Evolutionary conservation across 495 filamentous ascomycete genomes (phyloP), one percentile per base, ranked within the genome.

Genomic region (Penicilliopsis zonata): DNA sequence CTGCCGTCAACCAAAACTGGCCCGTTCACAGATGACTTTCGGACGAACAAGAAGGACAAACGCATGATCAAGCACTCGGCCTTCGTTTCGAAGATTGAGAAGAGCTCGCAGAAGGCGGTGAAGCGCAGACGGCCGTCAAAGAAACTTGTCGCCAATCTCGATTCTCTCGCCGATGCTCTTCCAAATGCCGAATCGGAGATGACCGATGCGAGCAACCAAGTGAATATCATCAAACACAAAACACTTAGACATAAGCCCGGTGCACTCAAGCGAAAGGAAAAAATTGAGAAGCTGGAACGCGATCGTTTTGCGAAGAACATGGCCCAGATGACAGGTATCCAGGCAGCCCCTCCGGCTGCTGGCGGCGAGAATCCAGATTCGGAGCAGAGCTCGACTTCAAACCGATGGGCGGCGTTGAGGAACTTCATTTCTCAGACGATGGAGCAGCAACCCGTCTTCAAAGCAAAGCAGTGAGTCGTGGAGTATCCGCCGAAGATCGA

Each of bases 301-400:
- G 75, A 84, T 53, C 64, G 87, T 36, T 94, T 94, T 47, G 75
- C 70, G 35, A 69, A 63, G 55, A 94, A 86, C 53, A 58, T 96
- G 66, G 86, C 80, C 23, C 66, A 74, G 36, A 56, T 44, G 66
- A 69, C 38, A 24, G 50, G 21, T 43, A 59, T 55, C 8, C 43
- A 46, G 13, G 10, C 48, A 23, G 31, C 34, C 22, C 18, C 49
- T 12, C 31, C 35, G 13, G 38, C 37, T 35, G 23, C 27, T 20
- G 9, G 44, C 29, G 37, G 26, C 26, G 39, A 38, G 22, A 36
- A 38, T 19, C n/a, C 28, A 14, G 43, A 31, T 10, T 34, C 28
- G 5, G 44, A 41, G 22, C 26, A 44, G 17, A 50, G 56, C 16
- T 52, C 66, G 4, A 73, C 69, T 13, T 57, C 70, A 23, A 72